Percentiles rank a stretch among this genome's conserved stretches.
Conservation (phyloP, 2,329 filamentous ascomycete genomes). For the Ascochyta lentis region DNA sequence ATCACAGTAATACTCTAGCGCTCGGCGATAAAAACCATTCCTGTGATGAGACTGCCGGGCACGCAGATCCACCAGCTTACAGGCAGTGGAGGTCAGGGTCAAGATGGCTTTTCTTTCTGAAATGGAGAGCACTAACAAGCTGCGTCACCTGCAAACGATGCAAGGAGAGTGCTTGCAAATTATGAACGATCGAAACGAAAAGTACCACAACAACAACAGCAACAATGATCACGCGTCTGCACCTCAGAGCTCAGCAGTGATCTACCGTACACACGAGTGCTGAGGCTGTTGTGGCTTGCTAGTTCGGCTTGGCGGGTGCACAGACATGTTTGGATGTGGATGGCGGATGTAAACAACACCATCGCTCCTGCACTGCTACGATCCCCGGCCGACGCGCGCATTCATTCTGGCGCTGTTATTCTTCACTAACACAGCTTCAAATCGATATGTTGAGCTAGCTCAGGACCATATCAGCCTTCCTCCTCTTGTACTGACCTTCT, state of each 20-base stretch:
- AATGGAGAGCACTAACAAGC: no score
- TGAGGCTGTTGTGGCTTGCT: conserved; percentile 1
- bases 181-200: no score
- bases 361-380: conserved; percentile 19
- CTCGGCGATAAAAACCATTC: no score
- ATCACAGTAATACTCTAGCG: no score
- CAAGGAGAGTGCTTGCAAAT: no score
- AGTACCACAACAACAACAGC: neutral
- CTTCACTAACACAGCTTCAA: conserved; percentile 16
- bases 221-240: neutral
- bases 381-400: conserved; percentile 22
- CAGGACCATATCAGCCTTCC: conserved; percentile 5
- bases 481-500: conserved; percentile 22
- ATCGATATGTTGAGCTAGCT: conserved; percentile 32
- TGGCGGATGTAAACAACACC: conserved; percentile 17
- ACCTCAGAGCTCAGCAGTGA: neutral
- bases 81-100: no score
- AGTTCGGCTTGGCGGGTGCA: conserved; percentile 1
- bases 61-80: no score
- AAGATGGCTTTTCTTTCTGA: no score
- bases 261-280: neutral
- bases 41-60: no score
- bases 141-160: no score
- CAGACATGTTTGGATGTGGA: conserved; percentile 8
- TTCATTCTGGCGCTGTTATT: conserved; percentile 16